Percentiles rank a stretch among this genome's conserved stretches.
These are phyloP conservation scores for Poronia punctata DNA, from an alignment of 495 filamentous ascomycete genomes.

Conservation along the genomic window DNA sequence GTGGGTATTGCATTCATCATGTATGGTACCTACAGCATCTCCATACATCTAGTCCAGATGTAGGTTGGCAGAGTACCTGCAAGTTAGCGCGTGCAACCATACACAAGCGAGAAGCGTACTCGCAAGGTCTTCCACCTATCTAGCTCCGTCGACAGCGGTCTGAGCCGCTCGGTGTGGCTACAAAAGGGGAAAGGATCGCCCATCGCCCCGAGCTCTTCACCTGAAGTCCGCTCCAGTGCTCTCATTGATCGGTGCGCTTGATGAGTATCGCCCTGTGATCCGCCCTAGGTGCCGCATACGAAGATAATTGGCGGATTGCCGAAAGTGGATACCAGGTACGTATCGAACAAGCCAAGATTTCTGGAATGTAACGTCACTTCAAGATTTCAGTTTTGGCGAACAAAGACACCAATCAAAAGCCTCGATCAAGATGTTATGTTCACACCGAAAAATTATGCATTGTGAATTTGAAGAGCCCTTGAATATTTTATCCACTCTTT, in stretches of 20 bases:
- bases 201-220: conserved; percentile 3
- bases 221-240: conserved; percentile 3
- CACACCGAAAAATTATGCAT: conserved; percentile 2
- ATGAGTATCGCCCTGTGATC: conserved; percentile 8
- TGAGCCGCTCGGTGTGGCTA: conserved; percentile 9
- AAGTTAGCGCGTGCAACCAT: too few species aligned
- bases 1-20: too few species aligned
- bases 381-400: conserved; percentile 1
- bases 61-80: too few species aligned
- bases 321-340: background rate
- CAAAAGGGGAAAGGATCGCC: conserved; percentile 7
- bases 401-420: conserved; percentile 3
- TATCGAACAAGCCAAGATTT: too few species aligned
- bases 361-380: conserved; percentile 12
- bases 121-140: too few species aligned
- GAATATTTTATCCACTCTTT: too few species aligned
- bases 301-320: conserved; percentile 6
- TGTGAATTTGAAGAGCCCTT: too few species aligned
- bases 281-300: background rate
- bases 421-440: background rate
- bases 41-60: too few species aligned
- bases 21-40: too few species aligned
- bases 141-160: conserved; percentile 1
- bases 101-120: too few species aligned
- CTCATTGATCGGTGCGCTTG: conserved; percentile 1